Conservation (phyloP, 2,329 filamentous ascomycete species). For the Hirsutella rhossiliensis region DNA sequence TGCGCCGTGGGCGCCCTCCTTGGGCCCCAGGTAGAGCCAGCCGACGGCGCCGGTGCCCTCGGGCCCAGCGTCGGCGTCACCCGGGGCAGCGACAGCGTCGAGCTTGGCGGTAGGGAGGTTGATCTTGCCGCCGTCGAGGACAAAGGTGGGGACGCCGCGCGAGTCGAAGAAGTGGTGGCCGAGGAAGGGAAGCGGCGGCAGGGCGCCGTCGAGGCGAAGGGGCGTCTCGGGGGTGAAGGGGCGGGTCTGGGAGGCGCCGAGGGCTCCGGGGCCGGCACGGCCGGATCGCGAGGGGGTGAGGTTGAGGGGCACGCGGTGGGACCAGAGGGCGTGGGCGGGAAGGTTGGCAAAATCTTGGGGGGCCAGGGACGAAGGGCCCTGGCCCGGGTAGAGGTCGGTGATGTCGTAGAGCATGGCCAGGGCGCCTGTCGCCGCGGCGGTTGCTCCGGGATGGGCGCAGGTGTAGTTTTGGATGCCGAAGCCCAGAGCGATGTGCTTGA, state of each 20-base stretch:
- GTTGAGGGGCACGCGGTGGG: slow-evolving; percentile 35
- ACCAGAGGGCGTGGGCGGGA: slow-evolving; percentile 25
- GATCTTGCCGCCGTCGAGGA: slow-evolving; percentile 28
- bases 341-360: slow-evolving; percentile 26
- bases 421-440: slow-evolving; percentile 34
- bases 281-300: slow-evolving; percentile 21
- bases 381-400: slow-evolving; percentile 36
- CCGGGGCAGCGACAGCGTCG: slow-evolving; percentile 38
- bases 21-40: slow-evolving; percentile 38
- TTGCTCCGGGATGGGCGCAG: slow-evolving; percentile 28
- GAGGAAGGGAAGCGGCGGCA: slow-evolving; percentile 28
- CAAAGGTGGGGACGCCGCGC: slow-evolving; percentile 44
- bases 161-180: slow-evolving; percentile 58
- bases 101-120: slow-evolving; percentile 36
- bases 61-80: slow-evolving; percentile 30
- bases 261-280: slow-evolving; percentile 12
- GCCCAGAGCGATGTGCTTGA: slow-evolving; percentile 47
- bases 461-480: slow-evolving; percentile 61
- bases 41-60: slow-evolving; percentile 38
- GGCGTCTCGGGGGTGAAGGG: slow-evolving; percentile 30
- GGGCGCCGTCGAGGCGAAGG: slow-evolving; percentile 22
- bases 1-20: slow-evolving; percentile 24
- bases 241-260: slow-evolving; percentile 27
- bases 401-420: slow-evolving; percentile 50
- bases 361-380: slow-evolving; percentile 23